These are phyloP conservation scores for Platanus orientalis DNA, from an alignment of 164 flowering plant species.

Conservation along the genomic window DNA sequence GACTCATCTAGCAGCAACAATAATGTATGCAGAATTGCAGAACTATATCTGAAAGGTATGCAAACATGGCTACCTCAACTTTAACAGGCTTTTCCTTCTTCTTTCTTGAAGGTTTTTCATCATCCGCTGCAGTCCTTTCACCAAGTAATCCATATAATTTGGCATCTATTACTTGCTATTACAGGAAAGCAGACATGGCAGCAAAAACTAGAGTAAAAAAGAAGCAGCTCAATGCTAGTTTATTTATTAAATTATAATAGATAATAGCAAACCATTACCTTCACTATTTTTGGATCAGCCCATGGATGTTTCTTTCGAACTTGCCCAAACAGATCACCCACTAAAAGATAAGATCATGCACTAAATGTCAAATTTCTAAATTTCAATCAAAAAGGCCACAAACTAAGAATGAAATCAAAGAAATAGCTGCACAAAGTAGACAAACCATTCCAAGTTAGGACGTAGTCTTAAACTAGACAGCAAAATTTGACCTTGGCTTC, in stretches of 20 bases:
- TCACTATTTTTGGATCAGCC: slow-evolving; percentile 89
- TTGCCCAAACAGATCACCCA: slow-evolving; percentile 73
- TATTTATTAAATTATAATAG: neutral
- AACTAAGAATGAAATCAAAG: slow-evolving; percentile 6
- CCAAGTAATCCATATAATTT: slow-evolving; percentile 73
- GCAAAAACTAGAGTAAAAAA: slow-evolving; percentile 2
- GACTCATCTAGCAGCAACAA: neutral
- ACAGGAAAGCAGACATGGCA: slow-evolving; percentile 3
- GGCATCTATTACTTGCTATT: slow-evolving; percentile 64
- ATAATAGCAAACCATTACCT: slow-evolving; percentile 40
- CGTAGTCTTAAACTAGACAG: neutral
- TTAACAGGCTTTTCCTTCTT: slow-evolving; percentile 86
- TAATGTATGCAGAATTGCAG: neutral
- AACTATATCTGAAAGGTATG: neutral
- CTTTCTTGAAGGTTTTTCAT: slow-evolving; percentile 73
- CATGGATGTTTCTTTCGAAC: slow-evolving; percentile 78
- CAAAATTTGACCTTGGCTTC: no score
- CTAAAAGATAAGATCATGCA: slow-evolving; percentile 28
- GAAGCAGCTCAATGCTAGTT: neutral
- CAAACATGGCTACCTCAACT: slow-evolving; percentile 41
- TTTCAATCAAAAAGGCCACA: neutral
- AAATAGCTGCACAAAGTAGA: neutral
- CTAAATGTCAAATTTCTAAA: neutral
- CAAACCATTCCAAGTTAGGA: neutral
- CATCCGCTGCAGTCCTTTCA: slow-evolving; percentile 89